Base-by-base conservation (phyloP, 495 filamentous ascomycete genomes). In the Penicillium cosmopolitanum region DNA sequence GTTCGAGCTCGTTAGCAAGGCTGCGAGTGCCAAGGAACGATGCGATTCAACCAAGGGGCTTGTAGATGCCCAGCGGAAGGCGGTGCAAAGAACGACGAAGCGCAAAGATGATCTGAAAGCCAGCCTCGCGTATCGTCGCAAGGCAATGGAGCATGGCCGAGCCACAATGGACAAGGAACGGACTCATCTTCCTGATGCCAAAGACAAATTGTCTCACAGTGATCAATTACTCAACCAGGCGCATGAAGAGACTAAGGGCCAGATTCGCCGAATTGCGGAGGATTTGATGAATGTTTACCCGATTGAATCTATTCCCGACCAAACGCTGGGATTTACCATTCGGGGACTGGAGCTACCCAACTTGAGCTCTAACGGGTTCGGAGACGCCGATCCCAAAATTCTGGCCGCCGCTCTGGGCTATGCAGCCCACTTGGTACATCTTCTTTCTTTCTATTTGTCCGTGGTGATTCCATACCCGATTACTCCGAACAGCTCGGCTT, bases 381-480 rank as follows among this genome's bases (percentile, higher is more conserved):
- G 88, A 33, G 78, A 83, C 48, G 72, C 79, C 13, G 81, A 89
- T 44, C 85, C 89, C 36, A 88, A 89, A 53, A 75, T 77, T 2
- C 81, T 94, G 11, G 89, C 92, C 3, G 93, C 93, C 0, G 93
- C 89, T 4, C 80, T 98, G 7, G 93, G 94, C 21, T 83, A 89
- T 65, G 89, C 91, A 8, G 89, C 94, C 9, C 90, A 92, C 47
- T 68, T 96, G 11, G 82, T 89, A 7, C 81, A 91, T 63, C 69
- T 89, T 25, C 78, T 98, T 13, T 91, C 93, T 12, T 90, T 89
- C 68, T 98, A 98, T 75, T 82, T 98, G 5, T 80, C 79, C 15
- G 82, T 89, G 6, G 82, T 88, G 1, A 79, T 98, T 0, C 93
- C 92, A 1, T 98, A 98, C 66, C 88, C 93, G 0, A 76, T 96